These are phyloP conservation scores for Pistacia integerrima DNA, from an alignment of 345 rosid genomes.

Conservation along the genomic window DNA sequence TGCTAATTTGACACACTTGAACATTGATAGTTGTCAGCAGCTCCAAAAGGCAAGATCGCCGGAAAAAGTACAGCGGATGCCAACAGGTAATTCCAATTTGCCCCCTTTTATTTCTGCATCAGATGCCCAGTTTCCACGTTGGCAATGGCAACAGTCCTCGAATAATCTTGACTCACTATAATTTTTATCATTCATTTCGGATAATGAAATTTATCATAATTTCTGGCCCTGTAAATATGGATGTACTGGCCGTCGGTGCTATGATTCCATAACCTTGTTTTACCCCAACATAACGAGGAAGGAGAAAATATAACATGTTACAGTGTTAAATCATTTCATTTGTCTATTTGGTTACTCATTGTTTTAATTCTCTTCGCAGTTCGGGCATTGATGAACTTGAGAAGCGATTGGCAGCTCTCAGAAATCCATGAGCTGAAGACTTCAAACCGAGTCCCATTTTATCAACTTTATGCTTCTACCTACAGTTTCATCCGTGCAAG, in stretches of 20 bases:
- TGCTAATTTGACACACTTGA: conserved; percentile 16
- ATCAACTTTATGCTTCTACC: not conserved
- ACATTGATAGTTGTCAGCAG: conserved; percentile 67
- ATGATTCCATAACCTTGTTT: not conserved
- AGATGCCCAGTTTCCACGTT: not conserved
- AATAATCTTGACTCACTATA: no score
- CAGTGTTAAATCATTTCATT: not conserved
- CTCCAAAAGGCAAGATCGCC: conserved; percentile 79
- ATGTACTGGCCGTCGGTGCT: not conserved
- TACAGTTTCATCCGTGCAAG: not conserved
- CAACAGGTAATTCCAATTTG: conserved; percentile 55
- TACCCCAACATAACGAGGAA: not conserved
- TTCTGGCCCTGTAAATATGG: not conserved
- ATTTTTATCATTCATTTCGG: not conserved
- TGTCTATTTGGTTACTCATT: conserved; percentile 5
- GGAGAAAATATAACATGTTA: not conserved
- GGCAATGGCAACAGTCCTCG: no score
- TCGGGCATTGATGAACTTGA: conserved; percentile 76
- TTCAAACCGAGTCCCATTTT: not conserved
- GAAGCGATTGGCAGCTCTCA: conserved; percentile 90
- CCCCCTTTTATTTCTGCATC: not conserved
- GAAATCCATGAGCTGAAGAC: conserved; percentile 46
- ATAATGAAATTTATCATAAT: no score
- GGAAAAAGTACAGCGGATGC: conserved; percentile 61
- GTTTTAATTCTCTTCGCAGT: conserved; percentile 40